Evolutionary conservation across 2,329 filamentous ascomycete genomes (phyloP), one percentile per base, ranked within the genome.

Genomic region (Botryosphaeria dothidea): DNA sequence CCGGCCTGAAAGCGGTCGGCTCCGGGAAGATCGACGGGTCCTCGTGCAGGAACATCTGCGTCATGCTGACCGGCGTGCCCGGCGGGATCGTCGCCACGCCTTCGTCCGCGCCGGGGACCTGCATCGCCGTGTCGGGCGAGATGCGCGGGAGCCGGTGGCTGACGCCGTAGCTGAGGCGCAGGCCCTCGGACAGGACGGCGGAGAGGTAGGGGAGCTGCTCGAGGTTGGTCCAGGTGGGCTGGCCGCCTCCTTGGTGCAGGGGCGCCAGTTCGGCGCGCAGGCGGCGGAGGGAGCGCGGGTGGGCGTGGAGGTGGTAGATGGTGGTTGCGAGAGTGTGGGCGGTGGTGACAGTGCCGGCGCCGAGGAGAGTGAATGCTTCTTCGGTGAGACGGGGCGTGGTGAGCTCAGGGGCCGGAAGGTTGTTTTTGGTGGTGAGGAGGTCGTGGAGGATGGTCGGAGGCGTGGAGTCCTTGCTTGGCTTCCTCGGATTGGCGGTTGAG

Each of bases 291-390:
- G 68, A 48, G 23, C 23, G 5, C 2, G 71, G 69, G 65, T 66
- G 3, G 69, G 72, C 29, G 69, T 73, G 56, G 66, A 76, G 61
- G 57, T 76, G 73, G 56, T 72, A 77, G 5, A 73, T 68, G 58
- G 72, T 71, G 17, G 73, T 69, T 4, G 75, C 69, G 11, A 78
- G 71, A n/a, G 72, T 72, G 69, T 72, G 72, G 11, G 73, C 74
- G 4, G 76, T 79, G 3, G 77, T 79, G 64, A 78, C 76, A 6
- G 78, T 76, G 61, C 76, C 77, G 57, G 76, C 77, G 25, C 75
- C 77, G 15, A 79, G 67, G 34, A 79, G 70, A 29, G 76, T 77
- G 29, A 76, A 71, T 7, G 73, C 77, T 70, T 79, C 77, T 49
- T 78, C 77, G 17, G 71, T 72, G 19, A 79, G 74, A 1, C 77